Conservation (phyloP, 768 basidiomycete genomes). For the Termitomyces sp. region DNA sequence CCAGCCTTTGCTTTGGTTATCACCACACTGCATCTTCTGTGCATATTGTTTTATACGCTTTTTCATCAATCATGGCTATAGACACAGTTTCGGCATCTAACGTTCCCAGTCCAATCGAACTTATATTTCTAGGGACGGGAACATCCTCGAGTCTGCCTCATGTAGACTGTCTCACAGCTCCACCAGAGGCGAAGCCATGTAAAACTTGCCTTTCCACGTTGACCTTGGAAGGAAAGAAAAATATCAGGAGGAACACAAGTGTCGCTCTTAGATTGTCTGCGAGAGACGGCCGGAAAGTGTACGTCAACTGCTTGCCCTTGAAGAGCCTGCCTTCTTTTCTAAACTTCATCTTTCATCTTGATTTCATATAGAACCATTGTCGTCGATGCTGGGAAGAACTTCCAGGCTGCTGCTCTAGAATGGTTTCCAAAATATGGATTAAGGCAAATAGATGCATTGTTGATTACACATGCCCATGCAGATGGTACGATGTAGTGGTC, state of each 20-base stretch:
- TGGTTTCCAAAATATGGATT: conserved; percentile 68
- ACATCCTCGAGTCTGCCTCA: conserved; percentile 71
- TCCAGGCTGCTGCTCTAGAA: conserved; percentile 47
- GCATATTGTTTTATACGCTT: not conserved
- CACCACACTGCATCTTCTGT: not conserved
- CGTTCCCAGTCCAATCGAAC: conserved; percentile 32
- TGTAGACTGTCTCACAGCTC: conserved; percentile 70
- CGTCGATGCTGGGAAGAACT: conserved; percentile 85
- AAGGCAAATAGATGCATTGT: conserved; percentile 48
- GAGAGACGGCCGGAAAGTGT: conserved; percentile 44
- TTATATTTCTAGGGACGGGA: conserved; percentile 83
- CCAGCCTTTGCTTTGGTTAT: not conserved
- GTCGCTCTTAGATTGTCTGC: conserved; percentile 50
- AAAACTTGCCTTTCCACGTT: conserved; percentile 65
- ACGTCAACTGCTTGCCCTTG: conserved; percentile 24
- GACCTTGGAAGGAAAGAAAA: conserved; percentile 71
- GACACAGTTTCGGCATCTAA: not conserved
- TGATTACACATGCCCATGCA: conserved; percentile 87
- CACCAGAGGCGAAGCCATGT: conserved; percentile 45
- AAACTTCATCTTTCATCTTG: not conserved
- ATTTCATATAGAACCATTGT: conserved; percentile 56
- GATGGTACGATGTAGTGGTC: conserved; percentile 40
- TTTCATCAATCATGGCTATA: conserved; percentile 2
- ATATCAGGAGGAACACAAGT: conserved; percentile 80
- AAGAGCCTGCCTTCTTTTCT: not conserved